Conservation (phyloP, 2,329 filamentous ascomycete species). For the Penicillium sp. region DNA sequence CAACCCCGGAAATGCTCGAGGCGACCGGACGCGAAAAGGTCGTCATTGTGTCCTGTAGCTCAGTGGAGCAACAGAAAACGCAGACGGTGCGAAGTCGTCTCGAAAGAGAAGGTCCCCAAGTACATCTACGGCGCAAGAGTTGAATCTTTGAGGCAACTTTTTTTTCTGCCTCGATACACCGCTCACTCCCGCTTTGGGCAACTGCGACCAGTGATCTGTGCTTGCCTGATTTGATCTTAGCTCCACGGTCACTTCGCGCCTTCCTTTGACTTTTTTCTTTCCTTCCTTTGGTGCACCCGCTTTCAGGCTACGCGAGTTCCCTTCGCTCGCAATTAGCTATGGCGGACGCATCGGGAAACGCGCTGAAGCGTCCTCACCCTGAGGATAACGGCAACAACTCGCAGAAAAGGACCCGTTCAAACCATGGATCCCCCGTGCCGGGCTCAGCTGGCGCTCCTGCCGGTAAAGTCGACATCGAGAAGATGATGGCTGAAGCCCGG, state of each 20-base stretch:
- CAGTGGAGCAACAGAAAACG: conserved; percentile 35
- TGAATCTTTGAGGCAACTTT: conserved; percentile 36
- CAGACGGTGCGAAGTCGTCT: conserved; percentile 30
- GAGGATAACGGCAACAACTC: conserved; percentile 46
- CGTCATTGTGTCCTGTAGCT: conserved; percentile 43
- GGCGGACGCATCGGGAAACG: conserved; percentile 44
- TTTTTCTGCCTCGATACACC: conserved; percentile 42
- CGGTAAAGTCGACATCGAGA: conserved; percentile 47
- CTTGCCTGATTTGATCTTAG: conserved; percentile 3
- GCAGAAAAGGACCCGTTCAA: conserved; percentile 51
- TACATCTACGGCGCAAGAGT: conserved; percentile 22
- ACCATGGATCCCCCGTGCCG: conserved; percentile 50
- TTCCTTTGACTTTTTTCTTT: conserved; percentile 9
- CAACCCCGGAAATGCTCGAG: conserved; percentile 80
- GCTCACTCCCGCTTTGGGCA: conserved; percentile 25
- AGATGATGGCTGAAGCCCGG: conserved; percentile 49
- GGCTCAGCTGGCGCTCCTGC: conserved; percentile 33
- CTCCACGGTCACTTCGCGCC: neutral
- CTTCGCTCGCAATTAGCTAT: conserved; percentile 26
- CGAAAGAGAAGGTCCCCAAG: conserved; percentile 26
- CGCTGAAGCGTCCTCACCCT: conserved; percentile 51
- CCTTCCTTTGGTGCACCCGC: conserved; percentile 3
- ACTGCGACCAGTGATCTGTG: conserved; percentile 12
- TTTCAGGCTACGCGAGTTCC: neutral
- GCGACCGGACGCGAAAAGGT: conserved; percentile 70